A percentile compares a stretch with the other conserved stretches of the same genome.
phyloP scores from a whole-genome alignment of 2,329 filamentous ascomycete species.

The Colletotrichum lupini region DNA sequence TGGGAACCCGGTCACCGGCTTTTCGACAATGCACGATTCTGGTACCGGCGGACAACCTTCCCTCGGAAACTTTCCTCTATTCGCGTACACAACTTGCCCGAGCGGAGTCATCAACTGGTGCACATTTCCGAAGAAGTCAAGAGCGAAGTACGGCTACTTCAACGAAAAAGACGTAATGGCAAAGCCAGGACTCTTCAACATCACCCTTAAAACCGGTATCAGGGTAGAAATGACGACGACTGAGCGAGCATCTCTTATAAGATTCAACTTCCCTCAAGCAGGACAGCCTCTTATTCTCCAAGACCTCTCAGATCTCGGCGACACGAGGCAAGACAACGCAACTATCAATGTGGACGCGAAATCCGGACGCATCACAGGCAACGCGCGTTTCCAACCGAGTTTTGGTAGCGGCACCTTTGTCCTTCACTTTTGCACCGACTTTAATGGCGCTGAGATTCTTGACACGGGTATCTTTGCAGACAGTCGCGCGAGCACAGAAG shows the following conservation, averaged over 20 bases:
- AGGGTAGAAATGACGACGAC: conserved; percentile 75
- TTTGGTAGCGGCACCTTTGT: conserved; percentile 72
- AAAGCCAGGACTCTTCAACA: conserved; percentile 73
- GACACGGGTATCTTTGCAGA: conserved; percentile 72
- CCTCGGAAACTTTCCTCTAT: conserved; percentile 79
- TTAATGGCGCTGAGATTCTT: conserved; percentile 66
- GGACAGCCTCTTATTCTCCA: conserved; percentile 70
- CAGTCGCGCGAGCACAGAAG: conserved; percentile 61
- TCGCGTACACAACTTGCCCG: conserved; percentile 72
- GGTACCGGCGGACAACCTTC: conserved; percentile 70
- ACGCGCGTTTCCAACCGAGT: conserved; percentile 70
- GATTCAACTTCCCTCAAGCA: conserved; percentile 68
- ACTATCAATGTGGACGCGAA: conserved; percentile 63
- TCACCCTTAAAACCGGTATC: conserved; percentile 68
- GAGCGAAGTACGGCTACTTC: conserved; percentile 55
- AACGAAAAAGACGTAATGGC: conserved; percentile 63
- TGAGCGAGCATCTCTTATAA: conserved; percentile 73
- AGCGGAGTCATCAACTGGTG: conserved; percentile 72
- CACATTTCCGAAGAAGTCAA: conserved; percentile 63
- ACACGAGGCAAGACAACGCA: conserved; percentile 68
- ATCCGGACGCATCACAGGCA: conserved; percentile 72
- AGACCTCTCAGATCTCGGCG: conserved; percentile 72
- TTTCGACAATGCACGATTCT: conserved; percentile 68
- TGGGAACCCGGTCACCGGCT: conserved; percentile 60
- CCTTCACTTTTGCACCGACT: conserved; percentile 76